Evolutionary conservation across 2,329 filamentous ascomycete species (phyloP), one percentile per base, ranked within the genome.

Genomic region (Septoria petroselini): DNA sequence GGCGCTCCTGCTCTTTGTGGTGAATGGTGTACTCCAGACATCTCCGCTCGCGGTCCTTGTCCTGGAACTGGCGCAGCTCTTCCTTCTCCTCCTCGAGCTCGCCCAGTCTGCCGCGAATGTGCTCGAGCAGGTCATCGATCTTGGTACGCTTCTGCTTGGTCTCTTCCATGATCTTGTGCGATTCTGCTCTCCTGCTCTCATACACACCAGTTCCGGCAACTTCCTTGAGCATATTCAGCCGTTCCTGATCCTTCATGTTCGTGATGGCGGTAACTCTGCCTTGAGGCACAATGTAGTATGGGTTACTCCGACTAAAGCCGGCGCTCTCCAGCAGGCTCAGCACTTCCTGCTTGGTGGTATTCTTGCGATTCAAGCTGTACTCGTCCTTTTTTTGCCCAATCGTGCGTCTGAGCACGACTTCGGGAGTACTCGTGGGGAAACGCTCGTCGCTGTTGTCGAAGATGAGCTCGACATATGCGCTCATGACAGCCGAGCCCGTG

Each of bases 361-460:
- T 95, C 74, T 96, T 98, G 67, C 91, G 88, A 71, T 98, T 93
- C 23, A 98, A 81, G 1, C 91, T 95, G 69, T 97, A 98, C 74
- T 98, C 93, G 68, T 98, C 93, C 73, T 98, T 98, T 73, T 98
- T 97, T 57, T 91, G 78, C 44, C 91, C 93, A 68, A 98, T 98
- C 0, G 93, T 97, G 37, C 93, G 86, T 55, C 94, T 86, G 51
- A 98, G 75, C 34, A 93, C 84, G 40, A 97, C 82, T 68, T 98
- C 91, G 53, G 90, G 85, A 66, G 89, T 93, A 60, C 88, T 88
- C 7, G 90, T 96, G 29, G 90, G 90, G 65, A 98, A 97, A 62
- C 93, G 88, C 62, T 94, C 89, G 68, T 98, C 91, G 62, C 82
- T 88, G 68, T 98, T 98, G 78, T 98, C 93, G 70, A 98, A 98